Evolutionary conservation across 345 rosid genomes (phyloP).

Genomic region (Eucalyptus cloeziana): DNA sequence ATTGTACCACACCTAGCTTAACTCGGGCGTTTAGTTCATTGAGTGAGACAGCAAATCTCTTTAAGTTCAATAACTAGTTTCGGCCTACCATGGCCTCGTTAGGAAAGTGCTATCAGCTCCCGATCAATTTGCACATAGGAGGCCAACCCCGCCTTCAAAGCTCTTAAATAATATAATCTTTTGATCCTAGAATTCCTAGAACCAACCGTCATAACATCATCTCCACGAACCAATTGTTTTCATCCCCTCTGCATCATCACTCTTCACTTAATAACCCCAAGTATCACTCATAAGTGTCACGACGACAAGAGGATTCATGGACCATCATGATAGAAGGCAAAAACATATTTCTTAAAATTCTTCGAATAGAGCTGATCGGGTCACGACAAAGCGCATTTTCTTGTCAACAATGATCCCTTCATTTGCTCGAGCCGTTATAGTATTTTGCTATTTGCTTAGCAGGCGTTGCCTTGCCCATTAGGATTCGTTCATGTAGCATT

Average conservation of each 20-base stretch:
- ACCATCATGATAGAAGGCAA: not conserved
- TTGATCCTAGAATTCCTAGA: accelerated
- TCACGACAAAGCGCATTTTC: not conserved
- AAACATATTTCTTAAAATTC: not conserved
- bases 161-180: too few relatives aligned
- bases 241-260: accelerated
- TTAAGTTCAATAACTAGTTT: too few relatives aligned
- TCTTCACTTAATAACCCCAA: too few relatives aligned
- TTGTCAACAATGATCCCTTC: not conserved
- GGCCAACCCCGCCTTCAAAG: too few relatives aligned
- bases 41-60: too few relatives aligned
- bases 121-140: accelerated
- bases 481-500: not conserved
- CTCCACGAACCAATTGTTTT: accelerated
- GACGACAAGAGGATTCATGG: accelerated
- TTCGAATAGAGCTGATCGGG: not conserved
- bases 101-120: too few relatives aligned
- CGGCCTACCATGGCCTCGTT: accelerated
- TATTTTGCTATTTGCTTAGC: not conserved
- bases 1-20: accelerated
- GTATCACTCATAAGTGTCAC: too few relatives aligned
- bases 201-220: too few relatives aligned
- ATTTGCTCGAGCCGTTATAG: not conserved
- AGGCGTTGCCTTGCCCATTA: not conserved
- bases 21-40: accelerated